These are phyloP conservation scores for Phellopilus nigrolimitatus DNA, from an alignment of 1,284 basidiomycete genomes.

Conservation along the genomic window DNA sequence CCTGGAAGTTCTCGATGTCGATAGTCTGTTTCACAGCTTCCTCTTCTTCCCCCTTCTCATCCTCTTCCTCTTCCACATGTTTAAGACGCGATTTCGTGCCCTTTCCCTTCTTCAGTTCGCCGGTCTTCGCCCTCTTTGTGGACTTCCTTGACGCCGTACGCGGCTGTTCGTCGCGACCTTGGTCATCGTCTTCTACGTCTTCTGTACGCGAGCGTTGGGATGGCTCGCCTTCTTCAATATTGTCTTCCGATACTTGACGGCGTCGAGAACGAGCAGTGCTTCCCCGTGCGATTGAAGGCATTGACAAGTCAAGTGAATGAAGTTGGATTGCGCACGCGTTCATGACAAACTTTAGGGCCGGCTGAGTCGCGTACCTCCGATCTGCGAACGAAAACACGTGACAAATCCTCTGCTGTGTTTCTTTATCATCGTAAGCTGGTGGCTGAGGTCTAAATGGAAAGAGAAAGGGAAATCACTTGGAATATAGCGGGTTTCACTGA, in stretches of 20 bases:
- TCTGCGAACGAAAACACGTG: too few species aligned
- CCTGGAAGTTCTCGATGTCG: conserved; percentile 17
- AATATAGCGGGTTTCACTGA: neutral
- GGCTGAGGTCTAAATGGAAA: too few species aligned
- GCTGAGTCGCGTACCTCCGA: too few species aligned
- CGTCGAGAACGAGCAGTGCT: conserved; percentile 3
- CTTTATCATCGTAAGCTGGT: too few species aligned
- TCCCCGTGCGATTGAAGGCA: conserved; percentile 10
- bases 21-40: neutral
- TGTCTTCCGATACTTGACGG: conserved; percentile 9
- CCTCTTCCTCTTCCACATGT: neutral
- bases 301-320: too few species aligned
- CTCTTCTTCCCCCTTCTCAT: neutral
- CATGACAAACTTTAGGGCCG: too few species aligned
- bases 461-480: neutral
- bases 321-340: too few species aligned
- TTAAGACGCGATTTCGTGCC: neutral
- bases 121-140: neutral
- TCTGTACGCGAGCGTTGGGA: conserved; percentile 14
- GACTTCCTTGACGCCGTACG: neutral
- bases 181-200: conserved; percentile 7
- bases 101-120: neutral
- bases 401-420: too few species aligned
- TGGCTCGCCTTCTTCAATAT: conserved; percentile 15
- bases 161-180: neutral